phyloP scores from a whole-genome alignment of 2,329 filamentous ascomycete genomes.

The Claviceps pazoutovae region DNA sequence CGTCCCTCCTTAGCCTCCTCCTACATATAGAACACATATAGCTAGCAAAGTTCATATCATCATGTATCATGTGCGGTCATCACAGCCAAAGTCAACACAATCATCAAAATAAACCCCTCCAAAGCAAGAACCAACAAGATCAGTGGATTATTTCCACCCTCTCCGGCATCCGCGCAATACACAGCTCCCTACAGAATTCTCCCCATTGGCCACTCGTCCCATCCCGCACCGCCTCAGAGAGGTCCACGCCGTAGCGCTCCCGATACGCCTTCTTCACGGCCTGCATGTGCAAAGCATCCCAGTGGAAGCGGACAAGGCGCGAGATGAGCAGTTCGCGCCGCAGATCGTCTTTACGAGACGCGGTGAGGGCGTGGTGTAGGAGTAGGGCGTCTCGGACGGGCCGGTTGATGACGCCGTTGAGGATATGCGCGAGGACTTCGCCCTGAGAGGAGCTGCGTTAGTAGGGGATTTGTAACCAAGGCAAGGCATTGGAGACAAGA shows the following conservation, averaged over 20 bases:
- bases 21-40: no score
- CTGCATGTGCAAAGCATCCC: conserved; percentile 74
- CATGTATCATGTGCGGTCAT: no score
- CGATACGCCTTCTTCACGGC: conserved; percentile 68
- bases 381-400: conserved; percentile 86
- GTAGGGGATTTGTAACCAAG: no score
- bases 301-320: conserved; percentile 77
- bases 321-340: conserved; percentile 80
- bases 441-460: conserved; percentile 40
- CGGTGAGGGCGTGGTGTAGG: conserved; percentile 75
- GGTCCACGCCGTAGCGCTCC: conserved; percentile 57
- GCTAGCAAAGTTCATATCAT: no score
- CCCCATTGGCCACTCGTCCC: conserved; percentile 67
- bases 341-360: conserved; percentile 54
- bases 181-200: conserved; percentile 59
- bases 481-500: no score
- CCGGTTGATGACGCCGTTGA: conserved; percentile 93
- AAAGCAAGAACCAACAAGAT: background rate
- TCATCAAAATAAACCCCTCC: no score
- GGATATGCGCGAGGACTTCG: conserved; percentile 84
- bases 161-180: conserved; percentile 43
- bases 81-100: no score
- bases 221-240: conserved; percentile 67
- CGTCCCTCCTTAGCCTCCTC: no score
- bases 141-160: conserved; percentile 5